A percentile compares a stretch with the other conserved stretches of the same genome.
phyloP scores from a whole-genome alignment of 1,284 basidiomycete species.

The Phenoliferia sp. region DNA sequence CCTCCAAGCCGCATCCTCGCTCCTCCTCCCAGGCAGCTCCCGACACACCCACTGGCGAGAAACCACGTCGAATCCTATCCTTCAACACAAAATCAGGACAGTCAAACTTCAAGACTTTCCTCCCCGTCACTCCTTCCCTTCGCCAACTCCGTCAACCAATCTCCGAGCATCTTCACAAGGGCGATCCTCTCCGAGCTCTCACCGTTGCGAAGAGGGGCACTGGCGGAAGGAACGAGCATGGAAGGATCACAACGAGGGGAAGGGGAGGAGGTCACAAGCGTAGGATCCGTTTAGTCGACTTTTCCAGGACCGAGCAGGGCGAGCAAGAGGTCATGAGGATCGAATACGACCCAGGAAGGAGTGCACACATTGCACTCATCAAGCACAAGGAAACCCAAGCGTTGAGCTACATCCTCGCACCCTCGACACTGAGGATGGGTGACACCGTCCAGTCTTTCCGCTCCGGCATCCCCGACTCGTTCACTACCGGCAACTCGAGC shows the following conservation, averaged over 20 bases:
- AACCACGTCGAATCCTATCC: slow-evolving; percentile 20
- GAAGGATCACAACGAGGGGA: slow-evolving; percentile 81
- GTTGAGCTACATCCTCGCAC: slow-evolving; percentile 81
- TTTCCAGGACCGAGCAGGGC: slow-evolving; percentile 67
- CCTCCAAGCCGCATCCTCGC: slow-evolving; percentile 3
- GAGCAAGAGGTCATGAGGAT: slow-evolving; percentile 84
- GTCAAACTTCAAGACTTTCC: slow-evolving; percentile 73
- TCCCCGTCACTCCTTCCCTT: slow-evolving; percentile 77
- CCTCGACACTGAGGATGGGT: slow-evolving; percentile 81
- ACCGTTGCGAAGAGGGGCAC: slow-evolving; percentile 77
- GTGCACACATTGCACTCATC: slow-evolving; percentile 88
- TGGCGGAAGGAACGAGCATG: slow-evolving; percentile 79
- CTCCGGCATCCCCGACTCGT: slow-evolving; percentile 66
- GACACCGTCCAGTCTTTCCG: slow-evolving; percentile 85
- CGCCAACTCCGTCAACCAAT: slow-evolving; percentile 80
- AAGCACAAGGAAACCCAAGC: slow-evolving; percentile 45
- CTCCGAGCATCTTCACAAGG: slow-evolving; percentile 75
- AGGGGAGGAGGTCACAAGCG: slow-evolving; percentile 88
- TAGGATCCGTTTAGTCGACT: slow-evolving; percentile 83
- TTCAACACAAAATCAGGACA: slow-evolving; percentile 26
- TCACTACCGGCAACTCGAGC: slow-evolving; percentile 13
- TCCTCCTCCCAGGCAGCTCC: slow-evolving; percentile 3
- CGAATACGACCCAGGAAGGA: slow-evolving; percentile 93
- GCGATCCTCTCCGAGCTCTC: slow-evolving; percentile 73
- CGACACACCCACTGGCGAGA: slow-evolving; percentile 1